Evolutionary conservation across 1,139 yeast genomes (phyloP).

Genomic region (Scheffersomyces insectosa): DNA sequence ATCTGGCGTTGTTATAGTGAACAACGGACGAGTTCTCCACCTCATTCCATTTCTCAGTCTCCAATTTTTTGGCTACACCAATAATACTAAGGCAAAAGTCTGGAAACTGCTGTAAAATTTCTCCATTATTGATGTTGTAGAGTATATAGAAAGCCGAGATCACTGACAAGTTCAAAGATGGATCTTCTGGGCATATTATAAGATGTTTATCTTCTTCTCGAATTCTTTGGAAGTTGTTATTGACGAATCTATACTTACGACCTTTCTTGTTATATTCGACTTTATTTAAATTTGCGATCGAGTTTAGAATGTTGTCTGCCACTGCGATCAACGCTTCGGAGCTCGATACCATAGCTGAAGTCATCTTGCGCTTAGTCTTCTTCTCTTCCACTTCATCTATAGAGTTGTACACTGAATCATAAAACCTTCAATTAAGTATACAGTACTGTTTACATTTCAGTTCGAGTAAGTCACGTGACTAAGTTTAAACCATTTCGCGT

Average conservation of each 20-base stretch:
- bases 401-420: no score
- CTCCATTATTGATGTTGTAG: constrained; percentile 34
- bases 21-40: constrained; percentile 47
- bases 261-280: constrained; percentile 53
- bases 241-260: constrained; percentile 50
- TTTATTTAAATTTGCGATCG: constrained; percentile 30
- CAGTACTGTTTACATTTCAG: no score
- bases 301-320: constrained; percentile 21
- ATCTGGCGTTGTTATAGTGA: constrained; percentile 32
- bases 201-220: constrained; percentile 54
- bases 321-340: constrained; percentile 22
- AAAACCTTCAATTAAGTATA: no score
- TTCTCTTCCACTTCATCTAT: no score
- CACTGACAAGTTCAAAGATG: constrained; percentile 36
- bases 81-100: constrained; percentile 51
- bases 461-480: no score
- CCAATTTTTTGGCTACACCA: constrained; percentile 52
- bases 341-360: neutral
- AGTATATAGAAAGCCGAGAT: constrained; percentile 48
- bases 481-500: no score
- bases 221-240: constrained; percentile 50
- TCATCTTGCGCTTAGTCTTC: no score
- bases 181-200: constrained; percentile 40
- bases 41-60: constrained; percentile 52
- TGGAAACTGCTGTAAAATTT: constrained; percentile 33